Base-by-base conservation (phyloP, 164 flowering plant genomes). In the Warburgia ugandensis region DNA sequence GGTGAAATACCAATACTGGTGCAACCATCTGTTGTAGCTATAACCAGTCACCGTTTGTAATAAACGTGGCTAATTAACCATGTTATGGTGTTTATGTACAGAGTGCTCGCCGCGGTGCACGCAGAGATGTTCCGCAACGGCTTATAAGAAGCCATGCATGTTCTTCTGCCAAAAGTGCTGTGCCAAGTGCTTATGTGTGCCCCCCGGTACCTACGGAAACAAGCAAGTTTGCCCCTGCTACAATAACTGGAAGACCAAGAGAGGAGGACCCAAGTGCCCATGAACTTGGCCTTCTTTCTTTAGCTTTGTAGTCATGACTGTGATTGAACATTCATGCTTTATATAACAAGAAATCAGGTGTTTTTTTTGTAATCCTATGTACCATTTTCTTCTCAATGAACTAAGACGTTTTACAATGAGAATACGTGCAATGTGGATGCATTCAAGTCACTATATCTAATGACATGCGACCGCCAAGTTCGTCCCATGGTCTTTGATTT, bases 251-350 rank as follows among this genome's bases (percentile, higher is more conserved):
- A 62, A 62, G 51, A 62, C 66, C 61, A 50, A 56, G 56, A 56
- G 61, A 21, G 66, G 66, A 19, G 60, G 66, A 33, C 66, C 66
- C 66, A 62, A 62, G 55, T 62, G 66, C 52, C 66, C 66, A 3
- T 62, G 41, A 62, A 6, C 5, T n/a, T 19, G 11, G 5, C 48
- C 16, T 22, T 13, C 9, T 9, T 5, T 10, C 14, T 10, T 44
- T 11, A 33, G 37, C 14, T 20, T 14, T 38, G n/a, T n/a, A n/a
- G n/a, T n/a, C n/a, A n/a, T n/a, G n/a, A n/a, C n/a, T n/a, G n/a
- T n/a, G n/a, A n/a, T n/a, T n/a, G n/a, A n/a, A n/a, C n/a, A n/a
- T n/a, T n/a, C n/a, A n/a, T n/a, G n/a, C n/a, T n/a, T n/a, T n/a
- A n/a, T n/a, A n/a, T n/a, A n/a, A n/a, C n/a, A n/a, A n/a, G n/a